A percentile compares a stretch with the other conserved stretches of the same genome.
Evolutionary conservation across 169 alveolate species (phyloP).

Genomic region (Blepharisma undulans): DNA sequence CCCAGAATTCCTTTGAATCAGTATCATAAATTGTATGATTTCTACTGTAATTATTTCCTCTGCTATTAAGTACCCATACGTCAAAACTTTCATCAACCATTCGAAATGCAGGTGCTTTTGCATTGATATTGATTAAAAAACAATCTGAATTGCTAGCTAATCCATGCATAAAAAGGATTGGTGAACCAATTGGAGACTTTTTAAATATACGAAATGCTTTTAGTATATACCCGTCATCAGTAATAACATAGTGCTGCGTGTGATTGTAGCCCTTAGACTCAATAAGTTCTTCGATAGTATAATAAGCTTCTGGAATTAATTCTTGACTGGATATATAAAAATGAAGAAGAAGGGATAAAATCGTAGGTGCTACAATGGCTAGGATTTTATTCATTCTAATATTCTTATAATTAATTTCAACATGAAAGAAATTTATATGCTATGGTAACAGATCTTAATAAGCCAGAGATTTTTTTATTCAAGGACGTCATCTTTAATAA

Average conservation of each 20-base stretch:
- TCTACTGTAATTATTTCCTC: slow-evolving; percentile 75
- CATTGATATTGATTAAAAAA: slow-evolving; percentile 50
- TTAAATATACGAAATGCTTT: slow-evolving; percentile 70
- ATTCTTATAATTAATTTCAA: background rate
- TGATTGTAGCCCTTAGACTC: background rate
- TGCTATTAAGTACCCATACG: slow-evolving; percentile 75
- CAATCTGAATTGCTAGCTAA: slow-evolving; percentile 60
- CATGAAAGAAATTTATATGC: background rate
- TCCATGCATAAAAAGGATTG: slow-evolving; percentile 68
- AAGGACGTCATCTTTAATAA: background rate
- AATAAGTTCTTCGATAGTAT: background rate
- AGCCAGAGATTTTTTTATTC: background rate
- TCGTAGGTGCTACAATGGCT: background rate
- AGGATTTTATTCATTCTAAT: background rate
- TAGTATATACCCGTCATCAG: slow-evolving; percentile 70
- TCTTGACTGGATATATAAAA: background rate
- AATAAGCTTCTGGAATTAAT: background rate
- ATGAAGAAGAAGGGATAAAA: background rate
- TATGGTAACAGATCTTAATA: background rate
- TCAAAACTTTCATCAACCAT: slow-evolving; percentile 64
- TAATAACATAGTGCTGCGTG: background rate
- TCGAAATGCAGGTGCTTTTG: slow-evolving; percentile 58
- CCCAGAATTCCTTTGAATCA: slow-evolving; percentile 46
- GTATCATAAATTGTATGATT: slow-evolving; percentile 48
- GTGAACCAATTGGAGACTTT: slow-evolving; percentile 31